phyloP scores from a whole-genome alignment of 176 grass and related monocot genomes.

The Phyllostachys edulis region DNA sequence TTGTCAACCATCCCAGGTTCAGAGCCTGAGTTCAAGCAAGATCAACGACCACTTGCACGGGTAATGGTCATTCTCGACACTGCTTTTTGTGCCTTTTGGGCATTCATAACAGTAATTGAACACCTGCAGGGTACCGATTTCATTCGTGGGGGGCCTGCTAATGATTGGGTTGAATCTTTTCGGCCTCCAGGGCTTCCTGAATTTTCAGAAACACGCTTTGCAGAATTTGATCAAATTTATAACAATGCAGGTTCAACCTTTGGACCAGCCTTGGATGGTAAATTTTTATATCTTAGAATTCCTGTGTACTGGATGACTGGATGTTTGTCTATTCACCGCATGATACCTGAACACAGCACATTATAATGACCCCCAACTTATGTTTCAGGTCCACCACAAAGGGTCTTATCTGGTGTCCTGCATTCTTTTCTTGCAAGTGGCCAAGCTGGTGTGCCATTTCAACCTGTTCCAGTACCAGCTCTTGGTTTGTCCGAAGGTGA shows the following conservation, averaged over 20 bases:
- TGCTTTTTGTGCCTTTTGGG: constrained; percentile 19
- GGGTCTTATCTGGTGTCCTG: constrained; percentile 76
- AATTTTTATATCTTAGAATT: constrained; percentile 18
- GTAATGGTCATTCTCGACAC: constrained; percentile 41
- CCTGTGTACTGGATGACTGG: not conserved
- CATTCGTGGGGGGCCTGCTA: constrained; percentile 49
- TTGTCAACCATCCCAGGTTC: constrained; percentile 83
- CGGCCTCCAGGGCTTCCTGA: constrained; percentile 47
- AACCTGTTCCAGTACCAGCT: constrained; percentile 75
- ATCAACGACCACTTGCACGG: constrained; percentile 50
- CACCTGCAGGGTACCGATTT: constrained; percentile 61
- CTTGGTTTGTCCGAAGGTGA: constrained; percentile 97
- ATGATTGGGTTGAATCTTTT: constrained; percentile 81
- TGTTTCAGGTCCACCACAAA: constrained; percentile 87
- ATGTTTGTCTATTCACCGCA: constrained; percentile 3
- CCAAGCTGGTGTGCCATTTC: constrained; percentile 83
- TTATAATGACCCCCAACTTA: constrained; percentile 27
- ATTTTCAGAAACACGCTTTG: constrained; percentile 41
- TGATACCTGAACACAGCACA: not conserved
- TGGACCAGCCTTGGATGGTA: constrained; percentile 67
- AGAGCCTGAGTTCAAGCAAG: constrained; percentile 73
- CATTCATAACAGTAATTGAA: constrained; percentile 29
- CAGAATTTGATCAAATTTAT: constrained; percentile 84
- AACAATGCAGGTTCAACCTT: constrained; percentile 39
- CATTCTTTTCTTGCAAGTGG: constrained; percentile 91